A percentile compares a stretch with the other conserved stretches of the same genome.
phyloP scores from a whole-genome alignment of 1,284 basidiomycete species.

The Meira miltonrushii region DNA sequence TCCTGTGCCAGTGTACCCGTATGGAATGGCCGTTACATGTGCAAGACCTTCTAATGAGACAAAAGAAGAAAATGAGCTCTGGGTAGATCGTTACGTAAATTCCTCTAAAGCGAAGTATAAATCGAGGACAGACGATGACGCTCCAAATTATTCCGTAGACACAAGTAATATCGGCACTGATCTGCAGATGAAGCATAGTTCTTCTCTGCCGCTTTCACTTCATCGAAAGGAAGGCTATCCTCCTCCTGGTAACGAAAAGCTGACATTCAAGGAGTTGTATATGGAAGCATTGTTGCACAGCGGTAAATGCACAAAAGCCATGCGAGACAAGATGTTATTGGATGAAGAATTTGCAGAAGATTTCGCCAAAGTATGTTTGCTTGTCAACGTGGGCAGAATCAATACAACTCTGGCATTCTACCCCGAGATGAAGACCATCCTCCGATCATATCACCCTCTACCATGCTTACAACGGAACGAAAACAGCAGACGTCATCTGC shows the following conservation, averaged over 20 bases:
- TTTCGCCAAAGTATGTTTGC: slow-evolving; percentile 70
- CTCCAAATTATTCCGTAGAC: neutral
- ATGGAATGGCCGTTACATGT: slow-evolving; percentile 39
- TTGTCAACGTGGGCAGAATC: slow-evolving; percentile 86
- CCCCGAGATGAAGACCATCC: slow-evolving; percentile 71
- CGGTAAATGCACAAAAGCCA: slow-evolving; percentile 74
- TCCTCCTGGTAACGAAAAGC: slow-evolving; percentile 33
- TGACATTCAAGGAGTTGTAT: slow-evolving; percentile 75
- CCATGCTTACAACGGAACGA: slow-evolving; percentile 67
- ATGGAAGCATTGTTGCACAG: slow-evolving; percentile 72
- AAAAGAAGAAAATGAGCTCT: slow-evolving; percentile 19
- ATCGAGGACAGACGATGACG: neutral
- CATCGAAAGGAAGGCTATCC: slow-evolving; percentile 22
- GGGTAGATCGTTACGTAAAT: slow-evolving; percentile 19
- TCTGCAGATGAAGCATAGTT: neutral
- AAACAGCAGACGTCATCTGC: slow-evolving; percentile 65
- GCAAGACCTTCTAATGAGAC: slow-evolving; percentile 40
- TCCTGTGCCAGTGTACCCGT: slow-evolving; percentile 41
- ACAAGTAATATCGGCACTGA: neutral
- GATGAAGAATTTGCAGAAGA: slow-evolving; percentile 73
- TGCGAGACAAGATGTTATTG: slow-evolving; percentile 76
- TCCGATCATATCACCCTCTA: slow-evolving; percentile 75
- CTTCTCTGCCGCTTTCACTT: slow-evolving; percentile 10
- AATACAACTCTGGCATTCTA: slow-evolving; percentile 83
- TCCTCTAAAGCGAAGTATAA: neutral